These are phyloP conservation scores for Chlorophyllum brunneum DNA, from an alignment of 768 basidiomycete genomes.

Conservation along the genomic window DNA sequence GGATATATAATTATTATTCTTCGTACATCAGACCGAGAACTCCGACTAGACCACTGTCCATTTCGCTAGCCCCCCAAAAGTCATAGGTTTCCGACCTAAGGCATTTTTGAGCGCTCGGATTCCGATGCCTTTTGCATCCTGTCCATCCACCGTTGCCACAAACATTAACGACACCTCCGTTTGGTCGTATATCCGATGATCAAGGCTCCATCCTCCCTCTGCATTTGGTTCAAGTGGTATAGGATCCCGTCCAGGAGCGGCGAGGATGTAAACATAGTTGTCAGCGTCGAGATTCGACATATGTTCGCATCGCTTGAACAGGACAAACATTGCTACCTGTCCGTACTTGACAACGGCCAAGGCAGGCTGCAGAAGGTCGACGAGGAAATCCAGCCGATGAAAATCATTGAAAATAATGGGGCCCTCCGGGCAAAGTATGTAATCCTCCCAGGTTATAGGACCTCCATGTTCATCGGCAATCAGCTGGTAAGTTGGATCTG, in stretches of 20 bases:
- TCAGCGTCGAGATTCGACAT: slow-evolving; percentile 37
- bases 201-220: slow-evolving; percentile 39
- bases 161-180: slow-evolving; percentile 31
- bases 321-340: slow-evolving; percentile 32
- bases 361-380: slow-evolving; percentile 31
- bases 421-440: slow-evolving; percentile 37
- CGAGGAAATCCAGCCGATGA: slow-evolving; percentile 28
- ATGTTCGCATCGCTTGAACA: slow-evolving; percentile 45
- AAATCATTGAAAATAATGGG: slow-evolving; percentile 34
- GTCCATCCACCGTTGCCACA: slow-evolving; percentile 29
- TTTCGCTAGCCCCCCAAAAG: slow-evolving; percentile 30
- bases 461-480: slow-evolving; percentile 34
- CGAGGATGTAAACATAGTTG: slow-evolving; percentile 38
- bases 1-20: slow-evolving; percentile 9
- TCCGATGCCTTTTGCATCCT: slow-evolving; percentile 39
- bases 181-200: slow-evolving; percentile 30
- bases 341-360: slow-evolving; percentile 29
- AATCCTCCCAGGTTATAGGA: slow-evolving; percentile 39
- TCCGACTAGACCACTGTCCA: slow-evolving; percentile 27
- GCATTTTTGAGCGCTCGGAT: slow-evolving; percentile 26
- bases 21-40: not conserved
- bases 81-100: slow-evolving; percentile 35
- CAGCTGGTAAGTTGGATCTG: slow-evolving; percentile 40
- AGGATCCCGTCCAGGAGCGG: slow-evolving; percentile 27
- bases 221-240: slow-evolving; percentile 31